phyloP scores from a whole-genome alignment of 768 basidiomycete species.

The Tulasnella sp. region DNA sequence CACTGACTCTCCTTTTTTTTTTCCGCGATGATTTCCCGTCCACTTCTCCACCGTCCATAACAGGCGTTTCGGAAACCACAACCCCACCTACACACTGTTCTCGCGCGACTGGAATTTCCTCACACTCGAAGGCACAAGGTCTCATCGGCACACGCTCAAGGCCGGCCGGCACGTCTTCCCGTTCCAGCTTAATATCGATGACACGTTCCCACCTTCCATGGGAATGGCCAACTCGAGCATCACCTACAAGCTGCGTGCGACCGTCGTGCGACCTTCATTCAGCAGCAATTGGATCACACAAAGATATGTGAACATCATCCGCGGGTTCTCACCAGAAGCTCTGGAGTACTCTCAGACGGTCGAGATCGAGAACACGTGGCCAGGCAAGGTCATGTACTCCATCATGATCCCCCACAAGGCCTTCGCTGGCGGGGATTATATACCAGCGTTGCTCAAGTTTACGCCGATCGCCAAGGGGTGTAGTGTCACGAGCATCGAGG shows the following conservation, averaged over 20 bases:
- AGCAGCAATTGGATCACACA: constrained; percentile 49
- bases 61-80: constrained; percentile 1
- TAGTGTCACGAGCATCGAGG: constrained; percentile 51
- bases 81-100: not conserved
- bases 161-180: constrained; percentile 92
- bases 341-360: constrained; percentile 93
- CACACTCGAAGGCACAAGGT: constrained; percentile 51
- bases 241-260: constrained; percentile 81
- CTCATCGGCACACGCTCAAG: constrained; percentile 78
- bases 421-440: constrained; percentile 79
- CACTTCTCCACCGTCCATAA: not conserved
- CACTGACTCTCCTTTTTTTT: constrained; percentile 16
- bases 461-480: constrained; percentile 80
- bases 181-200: constrained; percentile 78
- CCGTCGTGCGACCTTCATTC: constrained; percentile 67
- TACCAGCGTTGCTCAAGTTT: constrained; percentile 78
- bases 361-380: constrained; percentile 85
- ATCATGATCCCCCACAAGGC: constrained; percentile 92
- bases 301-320: constrained; percentile 52
- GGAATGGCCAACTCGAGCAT: constrained; percentile 42
- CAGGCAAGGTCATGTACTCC: constrained; percentile 92
- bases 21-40: constrained; percentile 20
- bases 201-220: constrained; percentile 71
- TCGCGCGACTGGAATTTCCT: constrained; percentile 88
- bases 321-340: constrained; percentile 67